Percentiles rank a stretch among this genome's conserved stretches.
Evolutionary conservation across 148 eudicot genomes (phyloP).

Genomic region (Heliosperma pusillum): DNA sequence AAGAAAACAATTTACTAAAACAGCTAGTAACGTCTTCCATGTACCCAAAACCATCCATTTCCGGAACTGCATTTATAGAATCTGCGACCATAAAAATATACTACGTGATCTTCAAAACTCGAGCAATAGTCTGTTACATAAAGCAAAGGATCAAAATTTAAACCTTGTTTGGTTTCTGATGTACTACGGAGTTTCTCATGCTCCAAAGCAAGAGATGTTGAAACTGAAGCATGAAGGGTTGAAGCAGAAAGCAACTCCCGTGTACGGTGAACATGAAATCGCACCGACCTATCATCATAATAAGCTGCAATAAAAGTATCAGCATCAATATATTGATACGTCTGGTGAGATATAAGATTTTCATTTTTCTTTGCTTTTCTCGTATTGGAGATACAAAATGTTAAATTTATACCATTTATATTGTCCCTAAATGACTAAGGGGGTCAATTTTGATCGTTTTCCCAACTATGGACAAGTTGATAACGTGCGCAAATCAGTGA

Average conservation of each 20-base stretch:
- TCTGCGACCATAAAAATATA: constrained; percentile 32
- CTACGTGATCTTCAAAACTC: neutral
- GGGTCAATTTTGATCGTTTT: too few species aligned
- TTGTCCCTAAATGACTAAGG: neutral
- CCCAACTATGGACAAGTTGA: too few species aligned
- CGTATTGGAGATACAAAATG: neutral
- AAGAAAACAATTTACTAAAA: constrained; percentile 52
- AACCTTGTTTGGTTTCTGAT: constrained; percentile 64
- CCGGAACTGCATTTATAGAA: constrained; percentile 55
- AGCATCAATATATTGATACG: neutral
- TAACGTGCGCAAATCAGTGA: too few species aligned
- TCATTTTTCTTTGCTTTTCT: neutral
- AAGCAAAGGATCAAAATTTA: neutral
- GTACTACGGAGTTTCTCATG: constrained; percentile 58
- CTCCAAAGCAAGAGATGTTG: constrained; percentile 85
- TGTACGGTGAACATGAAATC: constrained; percentile 95
- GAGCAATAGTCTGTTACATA: neutral
- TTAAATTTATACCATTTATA: too few species aligned
- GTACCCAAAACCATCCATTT: constrained; percentile 74
- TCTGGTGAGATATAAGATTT: neutral
- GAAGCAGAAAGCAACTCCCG: constrained; percentile 92
- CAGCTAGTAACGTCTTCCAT: constrained; percentile 82
- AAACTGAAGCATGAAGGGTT: constrained; percentile 75
- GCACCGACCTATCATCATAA: constrained; percentile 92
- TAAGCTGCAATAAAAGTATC: constrained; percentile 47